Percentiles rank a stretch among this genome's conserved stretches.
phyloP scores from a whole-genome alignment of 257 asterid species.

The Leonotis leonurus region DNA sequence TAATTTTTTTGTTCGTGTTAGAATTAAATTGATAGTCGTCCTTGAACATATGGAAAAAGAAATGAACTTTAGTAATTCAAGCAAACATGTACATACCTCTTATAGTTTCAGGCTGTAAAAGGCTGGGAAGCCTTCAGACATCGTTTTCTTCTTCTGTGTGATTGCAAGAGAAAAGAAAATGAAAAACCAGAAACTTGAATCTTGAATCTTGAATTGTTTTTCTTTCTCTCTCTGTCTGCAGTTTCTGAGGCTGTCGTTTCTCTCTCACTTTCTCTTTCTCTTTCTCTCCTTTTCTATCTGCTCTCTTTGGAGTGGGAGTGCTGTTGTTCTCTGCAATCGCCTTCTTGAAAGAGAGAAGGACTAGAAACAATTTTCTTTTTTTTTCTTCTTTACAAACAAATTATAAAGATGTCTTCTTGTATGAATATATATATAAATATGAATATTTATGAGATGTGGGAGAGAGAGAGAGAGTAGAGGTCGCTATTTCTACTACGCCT shows the following conservation, averaged over 20 bases:
- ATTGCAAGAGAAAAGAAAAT: constrained; percentile 19
- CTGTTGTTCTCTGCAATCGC: constrained; percentile 64
- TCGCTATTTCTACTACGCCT: constrained; percentile 42
- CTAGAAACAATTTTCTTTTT: constrained; percentile 22
- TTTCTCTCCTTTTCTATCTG: constrained; percentile 29
- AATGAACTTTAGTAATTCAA: constrained; percentile 38
- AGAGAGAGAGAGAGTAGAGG: constrained; percentile 41
- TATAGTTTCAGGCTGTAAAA: constrained; percentile 66
- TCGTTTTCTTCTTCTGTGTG: constrained; percentile 79
- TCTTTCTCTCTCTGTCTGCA: constrained; percentile 36
- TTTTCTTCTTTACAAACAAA: background rate
- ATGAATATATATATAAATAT: too few species aligned
- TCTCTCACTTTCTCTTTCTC: constrained; percentile 28
- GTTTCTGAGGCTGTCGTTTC: constrained; percentile 49
- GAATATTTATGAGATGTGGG: constrained; percentile 25
- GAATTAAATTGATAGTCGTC: too few species aligned
- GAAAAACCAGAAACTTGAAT: background rate
- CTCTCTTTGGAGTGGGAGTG: constrained; percentile 1
- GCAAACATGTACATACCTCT: constrained; percentile 50
- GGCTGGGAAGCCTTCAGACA: constrained; percentile 57
- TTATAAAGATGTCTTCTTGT: constrained; percentile 25
- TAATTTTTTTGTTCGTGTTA: too few species aligned
- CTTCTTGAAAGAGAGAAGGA: constrained; percentile 49
- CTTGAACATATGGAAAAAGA: background rate
- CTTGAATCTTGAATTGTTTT: constrained; percentile 20